Evolutionary conservation across 2,329 filamentous ascomycete genomes (phyloP), one percentile per base, ranked within the genome.

Genomic region (Clathrospora elynae): DNA sequence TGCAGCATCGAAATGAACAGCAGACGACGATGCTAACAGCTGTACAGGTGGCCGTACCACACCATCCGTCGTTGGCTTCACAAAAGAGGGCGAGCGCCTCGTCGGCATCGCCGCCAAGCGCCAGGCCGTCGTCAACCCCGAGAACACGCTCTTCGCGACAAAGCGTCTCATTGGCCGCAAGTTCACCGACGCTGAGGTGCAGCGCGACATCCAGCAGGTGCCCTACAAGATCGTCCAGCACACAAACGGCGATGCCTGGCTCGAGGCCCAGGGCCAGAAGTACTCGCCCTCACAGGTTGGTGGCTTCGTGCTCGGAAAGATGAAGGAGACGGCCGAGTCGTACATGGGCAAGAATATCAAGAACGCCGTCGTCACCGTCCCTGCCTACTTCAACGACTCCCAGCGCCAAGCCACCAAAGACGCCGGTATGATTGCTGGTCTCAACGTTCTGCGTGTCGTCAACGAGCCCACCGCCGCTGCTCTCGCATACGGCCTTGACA

Each of bases 141-240:
- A 96, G 76, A 96, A 96, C 81, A 97, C 92, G 45, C 85, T 97
- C 46, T 97, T 96, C 74, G 92, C 91, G 73, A 96, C 92, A 59
- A 97, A 97, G 86, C 90, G 92, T 83, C 85, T 97, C 73, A 96
- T 97, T 74, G 92, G 92, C 70, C 89, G 92, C 73, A 96, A 96
- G 81, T 97, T 92, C 81, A 90, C 83, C 73, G 92, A 97, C 65
- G 71, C 79, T 57, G 92, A 97, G 81, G 90, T 95, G 47, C 92
- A 97, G 81, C 88, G 90, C 67, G 92, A 97, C 71, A 88, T 97
- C 71, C 90, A 95, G 79, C 89, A 96, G 77, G 91, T 97, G 9
- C 92, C 92, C 49, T 97, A 96, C 84, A 96, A 96, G 84, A 96
- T 97, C 62, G 86, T 96, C 47, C 90, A 96, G 78, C 92, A 96